Conservation (phyloP, 768 basidiomycete species). For the Boletales sp. region DNA sequence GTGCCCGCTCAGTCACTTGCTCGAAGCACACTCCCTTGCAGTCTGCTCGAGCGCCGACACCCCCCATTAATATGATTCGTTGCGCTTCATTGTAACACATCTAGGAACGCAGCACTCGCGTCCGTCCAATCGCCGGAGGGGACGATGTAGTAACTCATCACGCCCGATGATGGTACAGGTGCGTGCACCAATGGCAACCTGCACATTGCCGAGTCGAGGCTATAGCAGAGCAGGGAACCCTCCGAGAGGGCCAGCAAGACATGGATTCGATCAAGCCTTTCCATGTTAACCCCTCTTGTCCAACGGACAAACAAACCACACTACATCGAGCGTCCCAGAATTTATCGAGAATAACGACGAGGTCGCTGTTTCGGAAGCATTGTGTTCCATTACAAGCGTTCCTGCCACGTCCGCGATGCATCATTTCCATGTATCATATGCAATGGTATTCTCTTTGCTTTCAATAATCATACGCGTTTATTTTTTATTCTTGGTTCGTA, state of each 20-base stretch:
- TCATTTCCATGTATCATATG: constrained; percentile 28
- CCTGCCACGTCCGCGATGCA: constrained; percentile 18
- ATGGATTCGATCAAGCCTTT: constrained; percentile 21
- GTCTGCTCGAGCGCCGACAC: constrained; percentile 3
- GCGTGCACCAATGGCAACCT: constrained; percentile 1
- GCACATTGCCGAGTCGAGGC: constrained; percentile 2
- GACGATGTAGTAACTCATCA: neutral
- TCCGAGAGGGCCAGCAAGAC: constrained; percentile 5
- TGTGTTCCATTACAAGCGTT: constrained; percentile 10
- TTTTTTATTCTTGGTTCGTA: constrained; percentile 35
- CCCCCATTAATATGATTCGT: constrained; percentile 21
- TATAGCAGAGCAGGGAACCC: constrained; percentile 1
- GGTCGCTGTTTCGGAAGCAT: constrained; percentile 11
- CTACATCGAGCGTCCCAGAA: constrained; percentile 8
- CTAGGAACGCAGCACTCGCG: constrained; percentile 8
- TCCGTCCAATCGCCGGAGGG: constrained; percentile 24
- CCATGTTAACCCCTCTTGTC: constrained; percentile 27
- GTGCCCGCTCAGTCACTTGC: constrained; percentile 1
- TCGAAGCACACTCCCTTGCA: neutral
- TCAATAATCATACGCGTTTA: constrained; percentile 26
- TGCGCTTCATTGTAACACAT: constrained; percentile 11
- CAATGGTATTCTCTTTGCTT: constrained; percentile 26
- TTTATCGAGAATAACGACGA: constrained; percentile 1
- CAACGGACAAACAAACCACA: constrained; percentile 29
- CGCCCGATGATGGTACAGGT: constrained; percentile 5